Base-by-base conservation (phyloP, 106 monocot species). In the Platanthera guangdongensis region DNA sequence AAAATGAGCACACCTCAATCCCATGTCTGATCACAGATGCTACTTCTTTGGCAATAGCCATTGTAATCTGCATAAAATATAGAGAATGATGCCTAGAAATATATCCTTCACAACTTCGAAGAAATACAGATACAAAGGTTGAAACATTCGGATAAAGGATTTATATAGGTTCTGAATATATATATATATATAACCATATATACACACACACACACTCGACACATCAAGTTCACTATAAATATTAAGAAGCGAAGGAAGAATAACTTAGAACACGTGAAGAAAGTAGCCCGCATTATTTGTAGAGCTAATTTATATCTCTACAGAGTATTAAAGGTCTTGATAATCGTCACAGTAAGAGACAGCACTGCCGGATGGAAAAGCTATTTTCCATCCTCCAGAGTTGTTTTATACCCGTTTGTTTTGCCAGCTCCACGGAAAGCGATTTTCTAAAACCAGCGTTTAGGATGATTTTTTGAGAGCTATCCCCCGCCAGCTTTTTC, bases 11-110 rank as follows among this genome's bases (percentile, higher is more conserved):
- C 13, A 96, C 96, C 96, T 96, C 89, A 79, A 96, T 72, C 60
- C 96, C 93, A 83, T 89, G 91, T 76, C 75, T 81, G 77, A 87
- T 91, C 9, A 97, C 97, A 57, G 90, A 81, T 79, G 97, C 93
- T 64, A 97, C 97, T 82, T 97, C 97, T 76, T 91, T 93, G 78
- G 97, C 93, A 77, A 97, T 97, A 0, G 93, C 76, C 93, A 97
- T 97, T 52, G 97, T 97, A 63, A 97, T 79, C 97, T 97, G 86
- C 81, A 93, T 51, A 32, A 46, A 46, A 75, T 30, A 69, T 9
- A 57, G 52, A 51, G 19, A 50, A 72, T 50, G 16, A 50, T 25
- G 21, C 72, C 8, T 9, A 51, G 18, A 72, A 50, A 72, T 9
- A 72, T 48, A 68, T 68, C 45, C 2, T 10, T 68, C 39, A 5